Evolutionary conservation across 2,329 filamentous ascomycete species (phyloP).

Genomic region (Colletotrichum tanaceti): DNA sequence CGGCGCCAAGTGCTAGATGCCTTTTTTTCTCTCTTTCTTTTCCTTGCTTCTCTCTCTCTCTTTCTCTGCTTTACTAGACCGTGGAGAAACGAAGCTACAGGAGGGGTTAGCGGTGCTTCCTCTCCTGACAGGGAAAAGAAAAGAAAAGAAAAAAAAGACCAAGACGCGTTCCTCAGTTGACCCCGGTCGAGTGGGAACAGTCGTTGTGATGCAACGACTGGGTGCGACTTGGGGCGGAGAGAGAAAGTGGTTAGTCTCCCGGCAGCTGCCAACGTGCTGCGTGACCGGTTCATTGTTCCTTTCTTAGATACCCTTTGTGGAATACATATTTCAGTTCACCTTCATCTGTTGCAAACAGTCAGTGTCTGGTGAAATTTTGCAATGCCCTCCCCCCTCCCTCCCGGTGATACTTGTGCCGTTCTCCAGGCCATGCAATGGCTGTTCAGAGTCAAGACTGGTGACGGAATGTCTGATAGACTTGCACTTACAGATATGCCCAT

Average conservation of each 20-base stretch:
- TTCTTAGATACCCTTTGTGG: slow-evolving; percentile 28
- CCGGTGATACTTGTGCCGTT: background rate
- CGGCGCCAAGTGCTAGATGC: slow-evolving; percentile 35
- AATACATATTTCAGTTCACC: slow-evolving; percentile 13
- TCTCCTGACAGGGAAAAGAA: background rate
- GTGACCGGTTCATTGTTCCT: slow-evolving; percentile 19
- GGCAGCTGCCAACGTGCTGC: too few species aligned
- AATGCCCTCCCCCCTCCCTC: too few species aligned
- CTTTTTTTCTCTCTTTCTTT: background rate
- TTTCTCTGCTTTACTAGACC: background rate
- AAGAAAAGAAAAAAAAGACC: too few species aligned
- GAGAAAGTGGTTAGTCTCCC: too few species aligned
- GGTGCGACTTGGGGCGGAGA: background rate
- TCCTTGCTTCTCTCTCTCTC: too few species aligned
- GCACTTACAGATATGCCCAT: too few species aligned
- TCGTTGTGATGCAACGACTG: background rate
- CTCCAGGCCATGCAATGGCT: too few species aligned
- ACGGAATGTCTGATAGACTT: too few species aligned
- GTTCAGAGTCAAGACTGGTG: background rate
- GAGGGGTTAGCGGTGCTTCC: slow-evolving; percentile 7
- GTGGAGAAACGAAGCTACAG: background rate
- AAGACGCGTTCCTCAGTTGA: too few species aligned
- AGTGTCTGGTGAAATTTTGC: background rate
- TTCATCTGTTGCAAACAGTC: background rate
- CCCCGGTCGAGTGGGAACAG: background rate